Conservation (phyloP, 768 basidiomycete genomes). For the Russula foetens region DNA sequence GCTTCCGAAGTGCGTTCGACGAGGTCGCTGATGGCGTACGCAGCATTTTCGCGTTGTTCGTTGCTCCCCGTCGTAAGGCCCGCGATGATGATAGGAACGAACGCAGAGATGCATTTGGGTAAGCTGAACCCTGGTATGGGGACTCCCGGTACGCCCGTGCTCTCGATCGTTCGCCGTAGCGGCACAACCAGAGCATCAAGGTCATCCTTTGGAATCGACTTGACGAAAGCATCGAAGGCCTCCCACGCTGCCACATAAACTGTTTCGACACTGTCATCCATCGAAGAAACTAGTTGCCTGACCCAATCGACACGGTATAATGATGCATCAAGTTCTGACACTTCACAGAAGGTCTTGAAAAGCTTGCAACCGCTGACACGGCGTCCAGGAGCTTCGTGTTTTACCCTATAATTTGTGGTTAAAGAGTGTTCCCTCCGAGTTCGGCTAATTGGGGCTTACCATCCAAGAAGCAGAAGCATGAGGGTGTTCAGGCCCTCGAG, state of each 20-base stretch:
- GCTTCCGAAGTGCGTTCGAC: slow-evolving; percentile 78
- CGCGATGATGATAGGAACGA: slow-evolving; percentile 82
- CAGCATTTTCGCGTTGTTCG: slow-evolving; percentile 91
- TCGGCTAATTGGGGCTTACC: slow-evolving; percentile 40
- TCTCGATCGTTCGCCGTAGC: slow-evolving; percentile 81
- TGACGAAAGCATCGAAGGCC: slow-evolving; percentile 82
- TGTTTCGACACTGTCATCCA: slow-evolving; percentile 68
- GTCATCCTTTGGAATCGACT: slow-evolving; percentile 87
- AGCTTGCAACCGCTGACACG: slow-evolving; percentile 74
- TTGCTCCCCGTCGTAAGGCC: slow-evolving; percentile 93
- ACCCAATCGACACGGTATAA: slow-evolving; percentile 94
- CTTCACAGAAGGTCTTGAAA: slow-evolving; percentile 78
- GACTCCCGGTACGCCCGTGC: slow-evolving; percentile 67
- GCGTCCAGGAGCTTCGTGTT: slow-evolving; percentile 57
- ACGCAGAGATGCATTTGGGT: slow-evolving; percentile 73
- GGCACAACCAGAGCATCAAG: slow-evolving; percentile 86
- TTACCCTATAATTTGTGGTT: slow-evolving; percentile 49
- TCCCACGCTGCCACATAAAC: slow-evolving; percentile 80
- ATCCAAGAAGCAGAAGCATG: slow-evolving; percentile 83
- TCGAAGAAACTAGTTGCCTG: slow-evolving; percentile 71
- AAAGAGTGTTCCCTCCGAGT: background rate
- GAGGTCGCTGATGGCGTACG: slow-evolving; percentile 93
- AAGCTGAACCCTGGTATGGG: slow-evolving; percentile 81
- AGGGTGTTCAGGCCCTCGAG: slow-evolving; percentile 83
- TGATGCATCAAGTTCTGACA: slow-evolving; percentile 70